Percentiles rank a stretch among this genome's conserved stretches.
Evolutionary conservation across 805 yeast species (phyloP).

Genomic region (Torulaspora quercuum): DNA sequence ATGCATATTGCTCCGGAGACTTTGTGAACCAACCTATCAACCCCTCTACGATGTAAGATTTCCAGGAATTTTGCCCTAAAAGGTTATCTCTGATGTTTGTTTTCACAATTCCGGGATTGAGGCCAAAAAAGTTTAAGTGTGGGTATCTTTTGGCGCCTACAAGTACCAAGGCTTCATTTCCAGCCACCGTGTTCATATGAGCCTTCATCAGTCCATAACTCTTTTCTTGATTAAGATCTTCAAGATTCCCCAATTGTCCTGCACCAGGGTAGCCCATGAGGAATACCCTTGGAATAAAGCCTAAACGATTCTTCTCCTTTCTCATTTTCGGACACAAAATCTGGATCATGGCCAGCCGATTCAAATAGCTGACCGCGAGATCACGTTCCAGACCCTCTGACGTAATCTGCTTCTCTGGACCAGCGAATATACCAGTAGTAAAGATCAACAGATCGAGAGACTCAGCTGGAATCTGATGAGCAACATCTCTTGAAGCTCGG

Average conservation of each 20-base stretch:
- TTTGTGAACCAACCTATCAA: conserved; percentile 34
- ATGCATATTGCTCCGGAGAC: conserved; percentile 38
- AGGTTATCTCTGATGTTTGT: conserved; percentile 38
- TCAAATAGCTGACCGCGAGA: conserved; percentile 40
- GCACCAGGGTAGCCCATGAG: conserved; percentile 42
- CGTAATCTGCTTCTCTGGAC: conserved; percentile 34
- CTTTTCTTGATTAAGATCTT: conserved; percentile 38
- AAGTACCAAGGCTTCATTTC: conserved; percentile 40
- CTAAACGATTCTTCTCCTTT: conserved; percentile 4
- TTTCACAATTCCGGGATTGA: conserved; percentile 41
- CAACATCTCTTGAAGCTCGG: conserved; percentile 26
- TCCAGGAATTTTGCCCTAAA: conserved; percentile 32
- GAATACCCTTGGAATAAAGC: conserved; percentile 36
- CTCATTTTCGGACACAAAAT: conserved; percentile 28
- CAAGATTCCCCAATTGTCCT: conserved; percentile 33
- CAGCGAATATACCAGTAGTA: conserved; percentile 43
- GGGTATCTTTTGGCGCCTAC: conserved; percentile 22
- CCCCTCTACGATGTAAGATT: conserved; percentile 29
- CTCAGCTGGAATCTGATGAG: conserved; percentile 23
- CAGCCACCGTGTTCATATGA: conserved; percentile 44
- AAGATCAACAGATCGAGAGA: conserved; percentile 34
- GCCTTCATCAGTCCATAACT: conserved; percentile 31
- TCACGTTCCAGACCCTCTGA: conserved; percentile 40
- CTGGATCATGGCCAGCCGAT: conserved; percentile 36
- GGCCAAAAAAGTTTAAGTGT: conserved; percentile 35